Percentiles rank a stretch among this genome's conserved stretches.
These are phyloP conservation scores for Pulveroboletus sp. DNA, from an alignment of 768 basidiomycete genomes.

Conservation along the genomic window DNA sequence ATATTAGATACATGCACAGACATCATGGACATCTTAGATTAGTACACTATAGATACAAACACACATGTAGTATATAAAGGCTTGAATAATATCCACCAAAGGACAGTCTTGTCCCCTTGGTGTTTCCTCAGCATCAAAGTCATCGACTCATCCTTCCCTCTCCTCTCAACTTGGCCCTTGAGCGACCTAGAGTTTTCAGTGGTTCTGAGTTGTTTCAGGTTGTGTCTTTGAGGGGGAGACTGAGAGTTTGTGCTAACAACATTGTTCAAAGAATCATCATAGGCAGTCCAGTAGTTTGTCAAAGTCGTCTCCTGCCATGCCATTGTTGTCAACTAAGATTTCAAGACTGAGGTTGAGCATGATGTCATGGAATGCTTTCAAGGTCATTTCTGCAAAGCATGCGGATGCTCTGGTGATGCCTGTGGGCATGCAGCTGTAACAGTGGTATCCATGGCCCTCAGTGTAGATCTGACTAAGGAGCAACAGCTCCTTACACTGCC, in stretches of 20 bases:
- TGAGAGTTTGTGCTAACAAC: neutral
- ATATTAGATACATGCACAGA: no score
- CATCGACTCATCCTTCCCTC: no score
- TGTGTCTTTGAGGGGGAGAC: constrained; percentile 3
- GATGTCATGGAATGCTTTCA: neutral
- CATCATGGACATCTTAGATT: no score
- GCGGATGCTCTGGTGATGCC: constrained; percentile 38
- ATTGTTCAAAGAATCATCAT: neutral
- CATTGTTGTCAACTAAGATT: neutral
- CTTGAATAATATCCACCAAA: no score
- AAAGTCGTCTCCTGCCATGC: neutral
- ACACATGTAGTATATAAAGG: no score
- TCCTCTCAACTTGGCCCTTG: no score
- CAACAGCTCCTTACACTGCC: no score
- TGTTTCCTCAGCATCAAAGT: no score
- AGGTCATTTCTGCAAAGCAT: neutral
- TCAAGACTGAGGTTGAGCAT: neutral
- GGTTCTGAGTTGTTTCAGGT: no score
- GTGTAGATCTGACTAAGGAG: constrained; percentile 29
- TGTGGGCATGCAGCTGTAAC: constrained; percentile 37
- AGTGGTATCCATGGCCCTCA: constrained; percentile 36
- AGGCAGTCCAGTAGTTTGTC: neutral
- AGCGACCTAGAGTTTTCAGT: no score
- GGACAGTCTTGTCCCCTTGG: no score
- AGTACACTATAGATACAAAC: no score